Evolutionary conservation across 208 protist genomes (phyloP), one percentile per base, ranked within the genome.

Genomic region (Crithidia sp.): DNA sequence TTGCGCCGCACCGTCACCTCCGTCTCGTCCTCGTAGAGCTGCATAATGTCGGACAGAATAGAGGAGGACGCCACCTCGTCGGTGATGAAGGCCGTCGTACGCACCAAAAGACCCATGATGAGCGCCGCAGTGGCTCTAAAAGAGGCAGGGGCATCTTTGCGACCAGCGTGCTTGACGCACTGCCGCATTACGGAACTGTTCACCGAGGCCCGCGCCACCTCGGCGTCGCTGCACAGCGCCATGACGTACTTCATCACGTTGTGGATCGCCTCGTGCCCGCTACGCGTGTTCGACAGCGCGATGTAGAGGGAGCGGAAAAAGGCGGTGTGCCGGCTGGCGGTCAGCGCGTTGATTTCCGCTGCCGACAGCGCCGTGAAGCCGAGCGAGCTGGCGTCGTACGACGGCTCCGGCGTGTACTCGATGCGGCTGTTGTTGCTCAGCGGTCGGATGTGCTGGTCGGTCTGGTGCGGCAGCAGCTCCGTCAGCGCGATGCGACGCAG

Each of bases 111-210:
- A 28, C 95, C 88, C 80, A 95, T 93, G 55, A 98, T 86, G 49
- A 85, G 87, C 41, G 84, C 87, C 28, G 95, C 85, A 14, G 85
- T 76, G 7, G 85, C 76, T n/a, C 90, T 77, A 39, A 91, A 86
- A 5, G 45, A 77, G 8, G 81, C 65, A 0, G 92, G 75, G 6
- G 82, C 79, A 16, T 92, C 80, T 40, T 74, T 76, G 41, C 84
- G 71, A 5, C 79, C 80, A 8, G 87, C 79, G 69, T 96, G 81
- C 65, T 90, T 90, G 9, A 96, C 71, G 78, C 90, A 97, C 36
- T 97, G 77, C 53, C 79, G 85, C 92, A 97, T 95, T 3, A 97
- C 77, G n/a, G 91, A 92, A 78, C 91, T 95, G 78, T 97, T 98
- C 9, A 97, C 85, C 55, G 96, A 79, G 14, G 93, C 77, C 52